A percentile compares a stretch with the other conserved stretches of the same genome.
Conservation (phyloP, 2,329 filamentous ascomycete species). For the Penicillium sp. region DNA sequence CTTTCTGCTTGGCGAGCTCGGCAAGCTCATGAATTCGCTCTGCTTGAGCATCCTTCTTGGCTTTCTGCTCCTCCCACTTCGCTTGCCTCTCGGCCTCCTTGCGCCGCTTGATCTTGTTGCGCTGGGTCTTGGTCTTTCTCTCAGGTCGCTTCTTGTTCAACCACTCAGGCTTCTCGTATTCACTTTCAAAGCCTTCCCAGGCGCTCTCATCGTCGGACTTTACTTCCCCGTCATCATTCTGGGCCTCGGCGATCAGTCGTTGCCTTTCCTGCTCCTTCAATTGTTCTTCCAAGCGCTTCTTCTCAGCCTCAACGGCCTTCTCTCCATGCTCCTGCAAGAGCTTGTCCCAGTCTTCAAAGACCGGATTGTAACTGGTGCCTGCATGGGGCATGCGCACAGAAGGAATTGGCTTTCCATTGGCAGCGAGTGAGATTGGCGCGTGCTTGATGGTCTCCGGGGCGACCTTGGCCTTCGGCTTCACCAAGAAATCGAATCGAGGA, state of each 20-base stretch:
- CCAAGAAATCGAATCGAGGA: constrained; percentile 65
- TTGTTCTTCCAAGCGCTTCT: constrained; percentile 68
- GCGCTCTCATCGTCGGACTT: constrained; percentile 86
- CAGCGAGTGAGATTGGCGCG: constrained; percentile 78
- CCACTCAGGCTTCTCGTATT: constrained; percentile 67
- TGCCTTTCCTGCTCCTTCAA: constrained; percentile 67
- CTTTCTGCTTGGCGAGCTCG: constrained; percentile 49
- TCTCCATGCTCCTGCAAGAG: constrained; percentile 73
- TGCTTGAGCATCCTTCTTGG: constrained; percentile 71
- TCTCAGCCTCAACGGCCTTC: constrained; percentile 77
- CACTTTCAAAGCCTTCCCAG: constrained; percentile 88
- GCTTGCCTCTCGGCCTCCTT: constrained; percentile 81
- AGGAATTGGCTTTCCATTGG: constrained; percentile 75
- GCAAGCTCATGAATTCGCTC: constrained; percentile 72
- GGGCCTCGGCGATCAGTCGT: constrained; percentile 71
- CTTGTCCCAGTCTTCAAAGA: constrained; percentile 80
- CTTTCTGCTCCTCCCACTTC: constrained; percentile 75
- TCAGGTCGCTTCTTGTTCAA: constrained; percentile 73
- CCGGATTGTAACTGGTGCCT: constrained; percentile 90
- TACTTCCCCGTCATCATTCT: constrained; percentile 72
- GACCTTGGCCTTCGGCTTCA: constrained; percentile 65
- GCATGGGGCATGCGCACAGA: constrained; percentile 77
- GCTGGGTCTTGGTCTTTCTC: constrained; percentile 81
- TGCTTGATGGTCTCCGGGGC: constrained; percentile 75
- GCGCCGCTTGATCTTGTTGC: constrained; percentile 83